Evolutionary conservation across 495 filamentous ascomycete genomes (phyloP).

Genomic region (Astrocystis sublimbata): DNA sequence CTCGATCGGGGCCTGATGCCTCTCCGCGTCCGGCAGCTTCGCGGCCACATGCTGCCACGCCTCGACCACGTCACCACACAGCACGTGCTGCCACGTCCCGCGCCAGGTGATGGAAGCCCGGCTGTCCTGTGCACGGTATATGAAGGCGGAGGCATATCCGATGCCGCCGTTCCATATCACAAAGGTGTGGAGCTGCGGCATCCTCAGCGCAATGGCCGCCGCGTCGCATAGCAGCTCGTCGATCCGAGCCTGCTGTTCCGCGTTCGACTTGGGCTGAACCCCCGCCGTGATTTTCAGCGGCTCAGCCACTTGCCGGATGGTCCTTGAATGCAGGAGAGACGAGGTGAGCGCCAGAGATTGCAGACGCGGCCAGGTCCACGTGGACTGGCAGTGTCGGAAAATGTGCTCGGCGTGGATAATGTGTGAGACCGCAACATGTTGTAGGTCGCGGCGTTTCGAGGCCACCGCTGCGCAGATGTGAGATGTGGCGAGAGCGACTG

Average conservation of each 20-base stretch:
- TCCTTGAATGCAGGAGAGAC: constrained; percentile 13
- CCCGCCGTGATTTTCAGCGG: no score
- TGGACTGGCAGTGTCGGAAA: constrained; percentile 14
- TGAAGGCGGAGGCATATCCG: constrained; percentile 23
- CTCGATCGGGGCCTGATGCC: no score
- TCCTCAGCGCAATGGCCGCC: constrained; percentile 12
- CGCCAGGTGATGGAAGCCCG: constrained; percentile 22
- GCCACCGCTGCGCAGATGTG: no score
- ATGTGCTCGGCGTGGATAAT: constrained; percentile 20
- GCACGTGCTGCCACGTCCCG: constrained; percentile 23
- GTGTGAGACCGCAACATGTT: constrained; percentile 22
- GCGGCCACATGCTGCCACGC: constrained; percentile 10
- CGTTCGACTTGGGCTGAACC: constrained; percentile 2
- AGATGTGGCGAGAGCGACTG: background rate
- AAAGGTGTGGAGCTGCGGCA: constrained; percentile 24
- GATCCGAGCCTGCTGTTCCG: background rate
- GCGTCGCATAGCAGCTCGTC: constrained; percentile 4
- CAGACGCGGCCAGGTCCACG: constrained; percentile 18
- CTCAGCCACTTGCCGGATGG: no score
- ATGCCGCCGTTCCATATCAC: constrained; percentile 25
- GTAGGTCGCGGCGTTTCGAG: constrained; percentile 16
- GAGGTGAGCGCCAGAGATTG: constrained; percentile 22
- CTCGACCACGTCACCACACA: constrained; percentile 19
- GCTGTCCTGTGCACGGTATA: constrained; percentile 16
- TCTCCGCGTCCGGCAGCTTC: background rate